Conservation (phyloP, 495 filamentous ascomycete species). For the Neurospora africana region DNA sequence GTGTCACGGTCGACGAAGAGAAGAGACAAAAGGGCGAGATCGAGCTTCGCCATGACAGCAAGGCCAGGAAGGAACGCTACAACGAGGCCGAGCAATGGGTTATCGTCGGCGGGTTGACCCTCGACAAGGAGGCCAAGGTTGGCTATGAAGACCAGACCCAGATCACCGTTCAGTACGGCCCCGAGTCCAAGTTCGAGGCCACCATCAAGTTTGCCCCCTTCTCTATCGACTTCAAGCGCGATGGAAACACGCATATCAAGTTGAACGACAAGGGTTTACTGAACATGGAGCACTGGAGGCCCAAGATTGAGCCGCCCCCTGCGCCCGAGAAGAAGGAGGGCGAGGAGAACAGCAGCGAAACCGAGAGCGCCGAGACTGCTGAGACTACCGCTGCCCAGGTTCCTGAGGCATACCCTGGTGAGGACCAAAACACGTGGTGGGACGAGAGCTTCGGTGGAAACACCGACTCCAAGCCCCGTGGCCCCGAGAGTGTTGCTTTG, state of each 20-base stretch:
- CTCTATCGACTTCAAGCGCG: slow-evolving; percentile 70
- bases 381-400: background rate
- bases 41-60: slow-evolving; percentile 72
- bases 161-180: slow-evolving; percentile 74
- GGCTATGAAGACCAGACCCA: slow-evolving; percentile 46
- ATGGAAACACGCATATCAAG: slow-evolving; percentile 71
- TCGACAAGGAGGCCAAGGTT: slow-evolving; percentile 56
- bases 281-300: slow-evolving; percentile 92
- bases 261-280: slow-evolving; percentile 79
- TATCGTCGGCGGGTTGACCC: slow-evolving; percentile 65
- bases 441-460: slow-evolving; percentile 91
- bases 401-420: slow-evolving; percentile 9
- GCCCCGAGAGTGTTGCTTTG: slow-evolving; percentile 78
- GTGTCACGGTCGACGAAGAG: slow-evolving; percentile 84
- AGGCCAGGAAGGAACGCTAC: slow-evolving; percentile 81
- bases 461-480: slow-evolving; percentile 83
- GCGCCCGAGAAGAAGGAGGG: slow-evolving; percentile 43
- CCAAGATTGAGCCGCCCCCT: slow-evolving; percentile 61
- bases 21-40: slow-evolving; percentile 81
- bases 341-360: slow-evolving; percentile 18
- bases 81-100: slow-evolving; percentile 84
- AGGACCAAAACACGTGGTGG: slow-evolving; percentile 91
- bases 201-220: slow-evolving; percentile 77
- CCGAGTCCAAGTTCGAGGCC: slow-evolving; percentile 62
- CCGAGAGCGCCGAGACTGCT: slow-evolving; percentile 1